Base-by-base conservation (phyloP, 805 yeast genomes). In the Candida methanosorbosa region DNA sequence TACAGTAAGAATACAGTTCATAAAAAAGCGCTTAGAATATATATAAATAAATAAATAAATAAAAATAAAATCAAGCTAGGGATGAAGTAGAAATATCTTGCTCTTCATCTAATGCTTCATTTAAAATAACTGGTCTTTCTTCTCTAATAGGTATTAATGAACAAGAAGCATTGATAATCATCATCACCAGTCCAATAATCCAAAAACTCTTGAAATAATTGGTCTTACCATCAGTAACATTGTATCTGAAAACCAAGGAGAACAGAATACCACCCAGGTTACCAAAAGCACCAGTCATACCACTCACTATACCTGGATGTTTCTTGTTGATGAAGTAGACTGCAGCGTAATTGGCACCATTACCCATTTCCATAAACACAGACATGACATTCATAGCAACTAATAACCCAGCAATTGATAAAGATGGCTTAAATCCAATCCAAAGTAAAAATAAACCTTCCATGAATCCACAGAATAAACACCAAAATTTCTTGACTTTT, bases 261-360 rank as follows among this genome's bases (percentile, higher is more conserved):
- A 58, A 58, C 29, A 59, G 32, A 26, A 59, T 46, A 28, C 64
- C 65, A 12, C 65, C 65, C 27, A 56, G 20, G 34, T 59, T 59
- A 15, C 65, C 65, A 32, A 56, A 45, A 4, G 58, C 57, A 26
- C 65, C 65, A 6, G 63, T 49, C 3, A 49, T 42, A 19, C 65
- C 65, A 16, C 61, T 47, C n/a, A 59, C 60, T 30, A 57, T 50
- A 33, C 65, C 65, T 13, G 58, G 49, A 34, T 54, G 61, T 28
- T 48, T 49, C 18, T 56, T 57, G 35, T 57, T 55, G 21, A 57
- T 47, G 31, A 56, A 57, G 3, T 63, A 63, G 11, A 59, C 65
- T 9, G 54, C 41, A 0, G 61, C 46, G 40, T 53, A 59, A 33
- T 56, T 54, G 11, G 65, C 65, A 36, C 65, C 65, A 33, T 60